phyloP scores from a whole-genome alignment of 306 rosid genomes.

The Albizia julibrissin region DNA sequence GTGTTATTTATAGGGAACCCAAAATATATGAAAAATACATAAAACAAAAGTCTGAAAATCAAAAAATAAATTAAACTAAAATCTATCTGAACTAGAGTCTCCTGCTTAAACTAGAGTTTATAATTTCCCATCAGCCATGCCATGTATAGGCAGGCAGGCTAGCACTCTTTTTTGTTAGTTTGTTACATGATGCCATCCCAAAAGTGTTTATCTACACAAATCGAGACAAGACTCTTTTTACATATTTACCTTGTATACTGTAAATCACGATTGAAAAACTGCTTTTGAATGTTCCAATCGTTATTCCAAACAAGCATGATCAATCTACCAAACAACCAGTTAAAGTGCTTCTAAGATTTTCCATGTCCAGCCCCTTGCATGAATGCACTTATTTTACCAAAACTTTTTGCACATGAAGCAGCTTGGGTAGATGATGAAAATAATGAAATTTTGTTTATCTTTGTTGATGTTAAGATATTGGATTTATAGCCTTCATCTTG shows the following conservation, averaged over 20 bases:
- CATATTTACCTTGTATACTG: too few species aligned
- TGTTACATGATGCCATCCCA: neutral
- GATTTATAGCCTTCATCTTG: neutral
- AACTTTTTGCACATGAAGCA: neutral
- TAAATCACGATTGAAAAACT: too few species aligned
- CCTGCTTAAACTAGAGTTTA: neutral
- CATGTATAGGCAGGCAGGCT: neutral
- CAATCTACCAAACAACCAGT: neutral
- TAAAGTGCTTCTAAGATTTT: neutral
- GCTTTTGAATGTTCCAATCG: too few species aligned
- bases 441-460: neutral
- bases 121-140: neutral
- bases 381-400: neutral
- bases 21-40: neutral
- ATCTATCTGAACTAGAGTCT: neutral
- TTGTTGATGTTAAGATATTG: neutral
- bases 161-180: neutral
- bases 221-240: too few species aligned
- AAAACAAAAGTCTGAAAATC: neutral
- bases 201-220: too few species aligned
- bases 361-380: neutral
- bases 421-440: conserved; percentile 6
- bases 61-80: neutral
- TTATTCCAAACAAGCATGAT: too few species aligned
- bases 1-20: neutral